Evolutionary conservation across 306 rosid species (phyloP).

Genomic region (Prunus dulcis): DNA sequence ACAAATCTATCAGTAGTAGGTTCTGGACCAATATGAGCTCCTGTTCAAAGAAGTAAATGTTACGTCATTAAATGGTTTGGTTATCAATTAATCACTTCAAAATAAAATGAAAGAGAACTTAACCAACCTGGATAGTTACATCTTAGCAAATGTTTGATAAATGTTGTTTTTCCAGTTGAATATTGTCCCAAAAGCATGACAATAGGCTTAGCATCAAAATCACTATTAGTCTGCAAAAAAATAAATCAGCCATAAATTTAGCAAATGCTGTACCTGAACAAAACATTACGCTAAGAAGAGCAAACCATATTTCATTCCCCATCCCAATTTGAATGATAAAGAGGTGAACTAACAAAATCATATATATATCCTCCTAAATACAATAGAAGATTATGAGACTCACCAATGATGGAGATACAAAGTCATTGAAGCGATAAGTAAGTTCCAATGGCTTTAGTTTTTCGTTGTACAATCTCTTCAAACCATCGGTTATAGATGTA

Average conservation of each 20-base stretch:
- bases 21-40: conserved; percentile 97
- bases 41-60: conserved; percentile 36
- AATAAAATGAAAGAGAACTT: neutral
- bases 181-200: conserved; percentile 97
- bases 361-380: neutral
- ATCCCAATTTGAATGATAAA: neutral
- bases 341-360: neutral
- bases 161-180: conserved; percentile 96
- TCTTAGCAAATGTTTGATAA: conserved; percentile 77
- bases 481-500: conserved; percentile 84
- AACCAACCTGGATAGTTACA: conserved; percentile 86
- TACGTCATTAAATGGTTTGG: no score
- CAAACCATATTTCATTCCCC: conserved; percentile 1
- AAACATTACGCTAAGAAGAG: conserved; percentile 1
- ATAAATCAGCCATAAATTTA: conserved; percentile 15
- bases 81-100: neutral
- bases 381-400: conserved; percentile 20
- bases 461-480: conserved; percentile 73
- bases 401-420: conserved; percentile 73
- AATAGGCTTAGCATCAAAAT: conserved; percentile 99
- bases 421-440: conserved; percentile 75
- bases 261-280: conserved; percentile 6
- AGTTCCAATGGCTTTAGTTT: conserved; percentile 84
- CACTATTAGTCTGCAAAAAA: conserved; percentile 61
- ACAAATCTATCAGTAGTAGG: conserved; percentile 98